Percentiles rank a stretch among this genome's conserved stretches.
These are phyloP conservation scores for Penicillium brasilianum DNA, from an alignment of 2,329 filamentous ascomycete genomes.

Conservation along the genomic window DNA sequence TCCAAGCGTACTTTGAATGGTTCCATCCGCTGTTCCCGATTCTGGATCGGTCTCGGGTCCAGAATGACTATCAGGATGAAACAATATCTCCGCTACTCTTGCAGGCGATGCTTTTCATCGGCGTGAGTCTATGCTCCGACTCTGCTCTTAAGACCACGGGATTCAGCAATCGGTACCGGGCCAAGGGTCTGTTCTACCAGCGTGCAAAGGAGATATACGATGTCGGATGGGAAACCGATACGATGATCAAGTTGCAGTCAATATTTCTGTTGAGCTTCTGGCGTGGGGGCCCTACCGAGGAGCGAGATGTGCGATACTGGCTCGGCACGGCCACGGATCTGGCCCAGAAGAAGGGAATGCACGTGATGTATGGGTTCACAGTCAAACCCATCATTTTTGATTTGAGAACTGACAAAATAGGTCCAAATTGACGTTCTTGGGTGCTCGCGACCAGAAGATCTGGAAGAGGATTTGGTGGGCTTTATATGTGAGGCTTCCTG, in stretches of 20 bases:
- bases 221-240: constrained; percentile 59
- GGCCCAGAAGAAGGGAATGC: constrained; percentile 54
- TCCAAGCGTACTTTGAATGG: constrained; percentile 61
- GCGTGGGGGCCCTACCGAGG: constrained; percentile 56
- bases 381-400: neutral
- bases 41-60: constrained; percentile 54
- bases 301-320: constrained; percentile 58
- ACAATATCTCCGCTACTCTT: constrained; percentile 57
- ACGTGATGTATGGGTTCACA: constrained; percentile 37
- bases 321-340: constrained; percentile 57
- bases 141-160: constrained; percentile 52
- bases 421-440: constrained; percentile 39
- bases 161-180: constrained; percentile 55
- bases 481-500: constrained; percentile 47
- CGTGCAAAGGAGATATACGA: constrained; percentile 59
- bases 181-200: constrained; percentile 58
- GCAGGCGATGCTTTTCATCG: constrained; percentile 61
- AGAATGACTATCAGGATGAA: constrained; percentile 46
- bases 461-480: constrained; percentile 61
- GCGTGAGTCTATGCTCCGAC: constrained; percentile 59
- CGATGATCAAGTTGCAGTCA: constrained; percentile 56
- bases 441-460: constrained; percentile 42
- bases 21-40: constrained; percentile 64
- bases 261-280: constrained; percentile 63
- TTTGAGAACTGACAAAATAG: constrained; percentile 21